Evolutionary conservation across 805 yeast species (phyloP).

Genomic region (Peterozyma toletana): DNA sequence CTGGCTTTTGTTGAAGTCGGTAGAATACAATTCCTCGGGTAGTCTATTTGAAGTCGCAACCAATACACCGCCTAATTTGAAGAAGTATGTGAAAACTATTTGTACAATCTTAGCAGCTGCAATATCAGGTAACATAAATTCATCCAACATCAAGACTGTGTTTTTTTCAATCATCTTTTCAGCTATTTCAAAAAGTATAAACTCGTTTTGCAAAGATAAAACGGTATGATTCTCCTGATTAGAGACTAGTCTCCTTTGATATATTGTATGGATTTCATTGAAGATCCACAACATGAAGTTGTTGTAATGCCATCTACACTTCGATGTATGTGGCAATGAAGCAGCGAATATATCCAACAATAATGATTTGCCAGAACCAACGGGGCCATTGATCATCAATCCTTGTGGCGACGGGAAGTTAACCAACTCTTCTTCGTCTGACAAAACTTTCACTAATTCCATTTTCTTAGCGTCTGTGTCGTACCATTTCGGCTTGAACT

Average conservation of each 20-base stretch:
- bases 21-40: slow-evolving; percentile 66
- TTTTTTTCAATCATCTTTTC: slow-evolving; percentile 50
- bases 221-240: slow-evolving; percentile 24
- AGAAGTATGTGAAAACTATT: slow-evolving; percentile 58
- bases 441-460: slow-evolving; percentile 40
- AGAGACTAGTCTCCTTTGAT: slow-evolving; percentile 30
- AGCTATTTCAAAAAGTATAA: slow-evolving; percentile 59
- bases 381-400: slow-evolving; percentile 54
- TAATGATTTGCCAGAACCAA: slow-evolving; percentile 73
- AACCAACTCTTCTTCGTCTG: slow-evolving; percentile 54
- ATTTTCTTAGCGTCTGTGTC: slow-evolving; percentile 12
- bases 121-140: slow-evolving; percentile 71
- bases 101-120: slow-evolving; percentile 67
- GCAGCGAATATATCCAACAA: slow-evolving; percentile 65
- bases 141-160: slow-evolving; percentile 60
- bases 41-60: slow-evolving; percentile 69
- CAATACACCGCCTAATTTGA: slow-evolving; percentile 67
- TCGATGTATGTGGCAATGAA: slow-evolving; percentile 54
- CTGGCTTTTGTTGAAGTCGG: slow-evolving; percentile 51
- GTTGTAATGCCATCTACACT: slow-evolving; percentile 66
- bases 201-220: slow-evolving; percentile 49
- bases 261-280: slow-evolving; percentile 50
- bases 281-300: slow-evolving; percentile 66
- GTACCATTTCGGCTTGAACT: slow-evolving; percentile 24
- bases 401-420: slow-evolving; percentile 60